Evolutionary conservation across 2,329 filamentous ascomycete species (phyloP), one percentile per base, ranked within the genome.

Genomic region (Penicillium sp.): DNA sequence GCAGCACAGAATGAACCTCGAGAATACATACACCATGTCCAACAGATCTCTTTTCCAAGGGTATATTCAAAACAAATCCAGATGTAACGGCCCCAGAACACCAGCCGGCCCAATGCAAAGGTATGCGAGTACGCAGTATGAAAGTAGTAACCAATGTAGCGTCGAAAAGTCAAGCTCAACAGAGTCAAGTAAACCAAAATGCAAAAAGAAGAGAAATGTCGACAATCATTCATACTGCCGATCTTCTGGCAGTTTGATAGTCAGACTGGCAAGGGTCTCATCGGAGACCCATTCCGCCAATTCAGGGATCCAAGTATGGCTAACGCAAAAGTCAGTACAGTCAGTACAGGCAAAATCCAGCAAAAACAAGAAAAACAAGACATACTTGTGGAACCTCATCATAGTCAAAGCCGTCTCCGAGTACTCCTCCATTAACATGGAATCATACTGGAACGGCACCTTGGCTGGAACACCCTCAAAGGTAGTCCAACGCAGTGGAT

Each of bases 391-490:
- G 51, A 65, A 71, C 11, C 62, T 61, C 1, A 57, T 68, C 6
- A 54, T 42, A 4, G 63, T 58, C 56, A 71, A 52, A 8, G 70
- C 63, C 48, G 58, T 61, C 18, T 64, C 49, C 2, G 62, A 56
- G 51, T 74, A 74, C 48, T 73, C 70, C 39, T 68, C 61, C 7
- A 59, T 56, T 37, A 73, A 54, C 10, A 74, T 63, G 10, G 63
- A 55, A 42, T 67, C 60, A 44, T 73, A 74, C 23, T 63, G 62
- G 47, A 66, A 73, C 3, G 88, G 88, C 20, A 93, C 78, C 54
- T 76, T 77, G 20, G 85, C 85, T 10, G 76, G 70, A 1, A 86
- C 81, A 16, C 85, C 86, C 69, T 93, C 87, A 57, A 88, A 93
- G 52, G 79, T 77, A 22, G 82, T 86, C 61, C 82, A 75, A 13